phyloP scores from a whole-genome alignment of 257 asterid species.

The Solanum arcanum region DNA sequence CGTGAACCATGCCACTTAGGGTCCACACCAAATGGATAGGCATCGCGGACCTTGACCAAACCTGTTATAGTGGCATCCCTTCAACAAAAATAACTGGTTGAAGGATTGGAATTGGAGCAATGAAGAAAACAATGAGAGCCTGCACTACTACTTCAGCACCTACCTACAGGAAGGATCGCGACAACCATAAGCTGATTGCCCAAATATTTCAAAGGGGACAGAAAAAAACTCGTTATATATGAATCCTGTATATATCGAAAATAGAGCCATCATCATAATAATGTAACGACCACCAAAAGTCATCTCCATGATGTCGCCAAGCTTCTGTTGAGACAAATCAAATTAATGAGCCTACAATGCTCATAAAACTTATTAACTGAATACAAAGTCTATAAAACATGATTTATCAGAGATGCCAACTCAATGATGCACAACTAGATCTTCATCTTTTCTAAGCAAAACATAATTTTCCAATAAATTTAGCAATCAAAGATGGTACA shows the following conservation, averaged over 20 bases:
- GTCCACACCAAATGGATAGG: slow-evolving; percentile 60
- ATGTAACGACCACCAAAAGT: slow-evolving; percentile 63
- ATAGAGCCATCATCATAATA: slow-evolving; percentile 56
- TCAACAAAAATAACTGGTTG: not conserved
- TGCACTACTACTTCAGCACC: slow-evolving; percentile 12
- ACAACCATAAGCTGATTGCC: slow-evolving; percentile 48
- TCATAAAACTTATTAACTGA: not conserved
- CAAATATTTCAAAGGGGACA: slow-evolving; percentile 53
- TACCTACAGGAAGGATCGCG: slow-evolving; percentile 49
- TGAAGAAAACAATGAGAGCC: not conserved
- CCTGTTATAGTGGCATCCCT: slow-evolving; percentile 49
- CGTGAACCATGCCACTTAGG: slow-evolving; percentile 63
- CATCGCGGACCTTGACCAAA: slow-evolving; percentile 32
- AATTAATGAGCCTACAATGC: not conserved
- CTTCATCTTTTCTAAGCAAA: not conserved
- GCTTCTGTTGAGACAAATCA: slow-evolving; percentile 30
- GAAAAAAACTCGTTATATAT: slow-evolving; percentile 56
- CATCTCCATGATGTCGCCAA: slow-evolving; percentile 68
- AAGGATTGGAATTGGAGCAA: not conserved
- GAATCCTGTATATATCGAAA: slow-evolving; percentile 60
- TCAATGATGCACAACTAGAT: not conserved
- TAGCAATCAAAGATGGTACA: not conserved
- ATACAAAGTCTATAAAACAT: not conserved
- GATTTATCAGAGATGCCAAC: not conserved
- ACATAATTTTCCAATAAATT: not conserved